These are phyloP conservation scores for Wickerhamiella domercqiae DNA, from an alignment of 805 yeast genomes.

Conservation along the genomic window DNA sequence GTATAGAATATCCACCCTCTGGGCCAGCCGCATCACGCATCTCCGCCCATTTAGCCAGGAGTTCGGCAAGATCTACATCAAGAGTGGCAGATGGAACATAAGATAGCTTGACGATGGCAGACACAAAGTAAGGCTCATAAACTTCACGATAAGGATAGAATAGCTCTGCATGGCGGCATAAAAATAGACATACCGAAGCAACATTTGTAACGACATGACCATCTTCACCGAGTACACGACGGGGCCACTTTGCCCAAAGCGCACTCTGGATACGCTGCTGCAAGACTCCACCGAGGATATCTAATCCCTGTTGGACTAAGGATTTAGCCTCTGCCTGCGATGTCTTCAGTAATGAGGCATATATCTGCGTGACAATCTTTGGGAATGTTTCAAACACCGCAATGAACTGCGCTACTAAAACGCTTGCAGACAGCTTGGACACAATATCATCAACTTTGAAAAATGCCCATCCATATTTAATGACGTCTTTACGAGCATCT, in stretches of 20 bases:
- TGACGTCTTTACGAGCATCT: conserved; percentile 62
- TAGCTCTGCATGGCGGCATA: conserved; percentile 69
- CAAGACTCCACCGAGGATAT: conserved; percentile 75
- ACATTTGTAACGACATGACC: conserved; percentile 79
- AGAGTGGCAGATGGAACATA: conserved; percentile 66
- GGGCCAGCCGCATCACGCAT: conserved; percentile 8
- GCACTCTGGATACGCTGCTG: conserved; percentile 45
- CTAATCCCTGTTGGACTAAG: conserved; percentile 75
- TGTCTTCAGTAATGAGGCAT: conserved; percentile 74
- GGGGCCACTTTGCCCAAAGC: conserved; percentile 87
- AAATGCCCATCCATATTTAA: conserved; percentile 88
- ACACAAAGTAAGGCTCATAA: conserved; percentile 73
- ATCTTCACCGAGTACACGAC: conserved; percentile 81
- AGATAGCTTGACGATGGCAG: conserved; percentile 83
- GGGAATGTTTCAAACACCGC: conserved; percentile 78
- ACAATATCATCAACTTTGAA: conserved; percentile 77
- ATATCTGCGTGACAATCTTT: conserved; percentile 78
- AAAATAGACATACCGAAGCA: conserved; percentile 71
- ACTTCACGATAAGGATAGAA: conserved; percentile 80
- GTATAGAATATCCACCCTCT: conserved; percentile 33
- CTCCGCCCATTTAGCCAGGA: conserved; percentile 70
- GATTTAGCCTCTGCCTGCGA: conserved; percentile 73
- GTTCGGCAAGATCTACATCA: conserved; percentile 79
- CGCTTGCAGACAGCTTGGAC: conserved; percentile 85
- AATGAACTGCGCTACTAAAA: conserved; percentile 73